Conservation (phyloP, 345 rosid species). For the Angophora floribunda region DNA sequence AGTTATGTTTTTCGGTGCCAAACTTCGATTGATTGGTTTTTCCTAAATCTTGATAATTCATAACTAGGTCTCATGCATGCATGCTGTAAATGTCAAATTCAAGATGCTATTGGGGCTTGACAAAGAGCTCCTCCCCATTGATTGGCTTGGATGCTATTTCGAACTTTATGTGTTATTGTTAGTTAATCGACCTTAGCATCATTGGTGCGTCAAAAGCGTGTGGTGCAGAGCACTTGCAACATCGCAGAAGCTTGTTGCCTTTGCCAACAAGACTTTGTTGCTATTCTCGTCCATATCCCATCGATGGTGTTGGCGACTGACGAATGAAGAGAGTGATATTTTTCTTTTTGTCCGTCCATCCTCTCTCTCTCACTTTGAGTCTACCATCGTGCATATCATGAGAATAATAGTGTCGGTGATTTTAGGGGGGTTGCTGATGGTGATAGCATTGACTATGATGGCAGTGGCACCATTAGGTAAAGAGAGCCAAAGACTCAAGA, state of each 20-base stretch:
- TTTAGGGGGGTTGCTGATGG: not conserved
- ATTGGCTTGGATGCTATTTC: not conserved
- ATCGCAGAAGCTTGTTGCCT: not conserved
- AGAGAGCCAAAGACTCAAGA: not conserved
- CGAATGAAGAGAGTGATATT: not conserved
- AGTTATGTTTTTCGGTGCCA: no score
- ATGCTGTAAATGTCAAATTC: no score
- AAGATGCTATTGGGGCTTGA: not conserved
- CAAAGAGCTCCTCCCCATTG: not conserved
- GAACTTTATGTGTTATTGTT: not conserved
- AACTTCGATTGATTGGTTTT: no score
- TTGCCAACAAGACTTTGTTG: not conserved
- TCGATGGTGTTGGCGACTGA: accelerated
- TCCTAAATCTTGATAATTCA: not conserved
- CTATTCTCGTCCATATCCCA: not conserved
- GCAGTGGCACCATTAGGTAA: not conserved
- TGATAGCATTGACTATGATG: not conserved
- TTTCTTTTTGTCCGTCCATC: not conserved
- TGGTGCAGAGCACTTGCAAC: not conserved
- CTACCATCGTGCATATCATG: no score
- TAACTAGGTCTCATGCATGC: not conserved
- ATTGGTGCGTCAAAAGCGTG: not conserved
- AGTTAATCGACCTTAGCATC: not conserved
- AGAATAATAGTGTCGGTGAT: not conserved
- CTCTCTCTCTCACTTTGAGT: not conserved